Evolutionary conservation across 1,284 basidiomycete species (phyloP).

Genomic region (Ganoderma resinaceum): DNA sequence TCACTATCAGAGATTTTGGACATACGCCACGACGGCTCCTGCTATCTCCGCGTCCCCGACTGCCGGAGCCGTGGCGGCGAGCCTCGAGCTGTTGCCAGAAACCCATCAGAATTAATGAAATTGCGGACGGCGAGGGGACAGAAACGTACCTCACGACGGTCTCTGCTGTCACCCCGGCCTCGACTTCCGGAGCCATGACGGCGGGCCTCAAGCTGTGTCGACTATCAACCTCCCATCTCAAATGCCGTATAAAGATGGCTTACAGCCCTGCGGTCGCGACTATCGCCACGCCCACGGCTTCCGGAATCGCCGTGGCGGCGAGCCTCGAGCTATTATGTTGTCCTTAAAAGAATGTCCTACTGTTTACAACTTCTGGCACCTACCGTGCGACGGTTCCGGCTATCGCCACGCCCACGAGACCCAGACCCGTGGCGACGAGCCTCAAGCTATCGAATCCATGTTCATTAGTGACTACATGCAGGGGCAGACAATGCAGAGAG

Average conservation of each 20-base stretch:
- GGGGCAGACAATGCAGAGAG: neutral
- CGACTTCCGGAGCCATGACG: conserved; percentile 19
- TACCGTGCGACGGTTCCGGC: conserved; percentile 18
- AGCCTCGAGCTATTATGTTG: conserved; percentile 9
- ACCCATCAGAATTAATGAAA: neutral
- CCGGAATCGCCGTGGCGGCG: conserved; percentile 22
- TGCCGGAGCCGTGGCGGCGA: conserved; percentile 21
- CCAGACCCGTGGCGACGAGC: conserved; percentile 23
- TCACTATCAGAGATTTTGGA: too few species aligned
- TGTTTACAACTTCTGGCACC: neutral
- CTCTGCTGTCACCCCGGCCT: conserved; percentile 12
- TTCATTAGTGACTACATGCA: neutral
- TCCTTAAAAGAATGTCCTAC: neutral
- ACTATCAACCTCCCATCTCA: neutral
- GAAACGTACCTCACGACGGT: neutral
- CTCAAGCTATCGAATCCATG: conserved; percentile 4
- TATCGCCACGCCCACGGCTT: conserved; percentile 22
- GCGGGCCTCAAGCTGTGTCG: conserved; percentile 15
- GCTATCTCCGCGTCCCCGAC: conserved; percentile 23
- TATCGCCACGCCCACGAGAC: conserved; percentile 22
- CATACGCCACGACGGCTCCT: conserved; percentile 16
- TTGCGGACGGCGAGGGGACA: too few species aligned
- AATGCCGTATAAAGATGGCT: neutral
- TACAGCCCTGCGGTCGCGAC: conserved; percentile 14
- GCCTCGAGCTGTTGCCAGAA: conserved; percentile 13